Base-by-base conservation (phyloP, 306 rosid genomes). In the Glycine tomentella region DNA sequence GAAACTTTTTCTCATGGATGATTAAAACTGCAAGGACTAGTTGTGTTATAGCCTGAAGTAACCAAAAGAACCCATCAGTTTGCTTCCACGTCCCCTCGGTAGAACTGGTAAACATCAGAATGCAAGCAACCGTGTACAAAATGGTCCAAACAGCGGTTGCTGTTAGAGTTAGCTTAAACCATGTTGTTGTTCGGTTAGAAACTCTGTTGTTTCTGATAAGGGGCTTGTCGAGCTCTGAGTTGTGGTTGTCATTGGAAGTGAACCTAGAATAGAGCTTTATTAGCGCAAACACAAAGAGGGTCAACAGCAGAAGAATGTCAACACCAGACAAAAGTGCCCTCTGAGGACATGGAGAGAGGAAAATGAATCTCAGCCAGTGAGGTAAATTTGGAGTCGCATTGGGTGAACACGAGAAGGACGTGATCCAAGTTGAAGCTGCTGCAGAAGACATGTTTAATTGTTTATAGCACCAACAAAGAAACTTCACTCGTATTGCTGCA, bases 291-390 rank as follows among this genome's bases (percentile, higher is more conserved):
- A 72, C 66, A 36, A 89, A 11, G 70, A 95, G 86, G 5, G 86
- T 36, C 59, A 91, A 72, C 74, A 93, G 11, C 77, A 95, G 88
- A 4, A 93, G 36, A 33, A 82, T 17, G 59, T 90, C 87, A 59
- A 93, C 53, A 7, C 83, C 74, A 46, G 97, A 89, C 2, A 87
- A 66, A 15, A 95, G 77, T 80, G 90, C 92, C 84, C 99, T 88
- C 72, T 95, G 99, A 17, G 97, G 93, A 68, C 99, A 95, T 20
- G 99, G 97, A 4, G 95, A 88, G 67, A 95, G 94, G 71, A 91
- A 87, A 72, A 90, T 16, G 83, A 92, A 93, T 84, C 89, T 78
- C 38, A 95, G 85, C 97, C 95, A 90, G 56, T 86, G 92, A 45
- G 87, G 53, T 7, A 83, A 3, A 48, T 79, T 48, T 77, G 92